Percentiles rank a stretch among this genome's conserved stretches.
Conservation (phyloP, 2,329 filamentous ascomycete genomes). For the Fusarium goolgardi region DNA sequence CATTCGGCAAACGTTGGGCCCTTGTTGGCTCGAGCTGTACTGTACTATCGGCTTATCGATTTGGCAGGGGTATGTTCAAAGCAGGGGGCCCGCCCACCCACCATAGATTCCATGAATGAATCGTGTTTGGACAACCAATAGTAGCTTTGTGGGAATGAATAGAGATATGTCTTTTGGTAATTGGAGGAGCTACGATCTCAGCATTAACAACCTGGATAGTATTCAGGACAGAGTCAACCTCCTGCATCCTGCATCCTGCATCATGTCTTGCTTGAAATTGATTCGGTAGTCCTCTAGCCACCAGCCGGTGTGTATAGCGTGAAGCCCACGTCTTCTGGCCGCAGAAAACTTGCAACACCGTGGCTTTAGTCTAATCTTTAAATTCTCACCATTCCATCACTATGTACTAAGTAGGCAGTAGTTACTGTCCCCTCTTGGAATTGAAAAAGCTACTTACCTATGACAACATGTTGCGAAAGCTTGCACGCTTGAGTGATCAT, state of each 20-base stretch:
- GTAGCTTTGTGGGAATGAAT: not conserved
- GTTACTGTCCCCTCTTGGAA: not conserved
- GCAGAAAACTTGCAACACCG: not conserved
- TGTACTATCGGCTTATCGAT: constrained; percentile 42
- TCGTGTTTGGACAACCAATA: constrained; percentile 1
- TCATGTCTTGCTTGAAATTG: not conserved
- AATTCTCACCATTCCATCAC: not conserved
- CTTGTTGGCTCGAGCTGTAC: constrained; percentile 20
- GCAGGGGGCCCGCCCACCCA: constrained; percentile 8
- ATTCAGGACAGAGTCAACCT: not conserved
- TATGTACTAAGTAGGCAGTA: not conserved
- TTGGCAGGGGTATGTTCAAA: constrained; percentile 32
- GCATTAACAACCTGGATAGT: not conserved
- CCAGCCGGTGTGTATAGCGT: not conserved
- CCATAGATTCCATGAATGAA: constrained; percentile 1
- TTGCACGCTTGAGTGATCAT: not conserved
- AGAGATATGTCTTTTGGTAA: constrained; percentile 6
- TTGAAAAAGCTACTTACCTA: not conserved
- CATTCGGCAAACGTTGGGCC: constrained; percentile 25
- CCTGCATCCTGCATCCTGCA: not conserved
- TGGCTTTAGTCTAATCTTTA: not conserved
- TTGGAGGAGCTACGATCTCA: constrained; percentile 1
- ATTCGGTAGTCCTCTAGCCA: not conserved
- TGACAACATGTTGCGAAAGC: not conserved
- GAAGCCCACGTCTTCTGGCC: not conserved